Conservation (phyloP, 805 yeast genomes). For the Kazachstania martiniae region DNA sequence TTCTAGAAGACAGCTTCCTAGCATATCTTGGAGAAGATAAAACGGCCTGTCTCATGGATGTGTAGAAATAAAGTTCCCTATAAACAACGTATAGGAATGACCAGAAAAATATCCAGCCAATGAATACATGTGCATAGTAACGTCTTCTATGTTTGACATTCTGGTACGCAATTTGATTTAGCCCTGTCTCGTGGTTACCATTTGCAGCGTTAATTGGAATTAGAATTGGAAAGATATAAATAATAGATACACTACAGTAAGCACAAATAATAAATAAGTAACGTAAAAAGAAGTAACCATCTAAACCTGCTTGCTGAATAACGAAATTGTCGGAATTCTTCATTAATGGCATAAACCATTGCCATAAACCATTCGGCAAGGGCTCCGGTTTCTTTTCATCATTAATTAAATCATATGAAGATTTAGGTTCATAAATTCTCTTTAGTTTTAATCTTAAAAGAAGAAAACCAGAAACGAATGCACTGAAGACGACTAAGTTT, state of each 20-base stretch:
- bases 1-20: conserved; percentile 60
- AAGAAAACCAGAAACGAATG: conserved; percentile 52
- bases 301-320: conserved; percentile 83
- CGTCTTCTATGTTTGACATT: conserved; percentile 52
- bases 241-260: conserved; percentile 44
- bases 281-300: conserved; percentile 83
- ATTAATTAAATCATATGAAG: conserved; percentile 47
- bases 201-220: conserved; percentile 75
- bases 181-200: conserved; percentile 52
- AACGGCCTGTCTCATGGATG: conserved; percentile 66
- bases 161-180: conserved; percentile 68
- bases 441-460: conserved; percentile 56
- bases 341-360: conserved; percentile 60
- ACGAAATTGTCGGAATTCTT: conserved; percentile 63
- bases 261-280: conserved; percentile 50
- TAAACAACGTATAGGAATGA: conserved; percentile 59
- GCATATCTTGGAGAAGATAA: conserved; percentile 77
- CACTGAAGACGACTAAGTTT: conserved; percentile 56
- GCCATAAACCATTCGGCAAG: conserved; percentile 52
- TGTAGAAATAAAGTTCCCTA: conserved; percentile 71
- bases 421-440: conserved; percentile 78
- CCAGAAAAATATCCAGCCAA: conserved; percentile 74
- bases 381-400: conserved; percentile 64
- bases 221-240: conserved; percentile 51
- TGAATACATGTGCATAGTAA: conserved; percentile 77